Conservation (phyloP, 78 protist species). For the Dictyostelium firmibasis region DNA sequence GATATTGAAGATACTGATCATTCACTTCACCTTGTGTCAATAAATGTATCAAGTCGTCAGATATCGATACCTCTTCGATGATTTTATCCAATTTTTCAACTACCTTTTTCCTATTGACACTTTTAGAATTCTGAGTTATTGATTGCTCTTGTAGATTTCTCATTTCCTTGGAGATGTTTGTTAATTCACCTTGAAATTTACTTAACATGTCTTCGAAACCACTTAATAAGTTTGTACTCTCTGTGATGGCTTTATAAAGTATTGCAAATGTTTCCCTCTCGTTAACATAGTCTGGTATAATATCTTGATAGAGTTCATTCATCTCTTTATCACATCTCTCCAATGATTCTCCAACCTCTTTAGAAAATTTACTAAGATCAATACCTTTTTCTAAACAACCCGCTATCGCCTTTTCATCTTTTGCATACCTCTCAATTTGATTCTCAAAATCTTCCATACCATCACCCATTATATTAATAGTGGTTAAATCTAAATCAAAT, state of each 20-base stretch:
- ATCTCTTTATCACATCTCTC: slow-evolving; percentile 31
- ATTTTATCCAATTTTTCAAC: slow-evolving; percentile 47
- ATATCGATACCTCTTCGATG: slow-evolving; percentile 36
- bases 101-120: slow-evolving; percentile 21
- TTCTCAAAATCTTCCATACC: slow-evolving; percentile 38
- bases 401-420: background rate
- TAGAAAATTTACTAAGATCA: slow-evolving; percentile 43
- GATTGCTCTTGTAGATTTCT: slow-evolving; percentile 41
- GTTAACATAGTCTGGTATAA: slow-evolving; percentile 63
- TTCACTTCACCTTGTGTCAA: slow-evolving; percentile 51
- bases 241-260: slow-evolving; percentile 35
- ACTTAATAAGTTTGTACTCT: background rate
- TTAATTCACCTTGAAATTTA: slow-evolving; percentile 24
- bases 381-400: slow-evolving; percentile 19
- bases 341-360: slow-evolving; percentile 34
- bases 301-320: slow-evolving; percentile 41
- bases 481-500: slow-evolving; percentile 46
- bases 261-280: slow-evolving; percentile 64
- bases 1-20: slow-evolving; percentile 64
- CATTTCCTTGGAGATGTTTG: slow-evolving; percentile 54
- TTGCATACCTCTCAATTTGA: background rate
- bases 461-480: background rate
- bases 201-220: slow-evolving; percentile 62
- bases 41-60: slow-evolving; percentile 39
- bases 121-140: slow-evolving; percentile 14